Evolutionary conservation across 2,329 filamentous ascomycete species (phyloP), one percentile per base, ranked within the genome.

Genomic region (Arthrobotrys pseudoclavata): DNA sequence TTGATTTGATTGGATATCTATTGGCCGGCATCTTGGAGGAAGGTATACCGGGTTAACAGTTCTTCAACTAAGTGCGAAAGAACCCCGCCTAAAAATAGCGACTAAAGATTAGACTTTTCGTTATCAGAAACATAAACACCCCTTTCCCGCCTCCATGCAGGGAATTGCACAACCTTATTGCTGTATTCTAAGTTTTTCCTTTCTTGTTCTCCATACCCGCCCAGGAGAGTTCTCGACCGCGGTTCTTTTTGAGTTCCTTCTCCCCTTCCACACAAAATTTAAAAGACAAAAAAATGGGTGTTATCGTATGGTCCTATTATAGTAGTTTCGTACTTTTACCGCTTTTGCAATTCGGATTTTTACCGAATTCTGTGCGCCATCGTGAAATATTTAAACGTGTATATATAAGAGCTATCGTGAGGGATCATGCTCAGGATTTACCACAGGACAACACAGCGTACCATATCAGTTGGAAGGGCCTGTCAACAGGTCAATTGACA

Each of bases 141-240:
- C 52, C 52, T 24, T 62, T 62, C 53, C 53, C 55, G 55, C 42
- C 29, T 37, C 55, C 31, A 70, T 71, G 68, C 57, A 71, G 47
- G 55, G 45, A 42, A 48, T 57, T 22, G 20, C 55, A 31, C 69
- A 64, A 72, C 57, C 60, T 72, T 72, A 72, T 72, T 60, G 34
- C 48, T 22, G 24, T 9, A 20, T 60, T 37, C 24, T 42, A 37
- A 9, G 20, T n/a, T 69, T 48, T 69, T 53, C 53, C 26, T 26
- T 24, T 2, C 4, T 9, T 50, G 20, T 52, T 64, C 69, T 72
- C 69, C 69, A 64, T 22, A 57, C 60, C 66, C 60, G 69, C 69
- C 57, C 57, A 72, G 48, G 45, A 66, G 24, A 66, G 47, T 67
- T 42, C 50, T 50, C 24, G 50, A 42, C 66, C 45, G 18, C 42